Base-by-base conservation (phyloP, 2,329 filamentous ascomycete species). In the Capronia epimyces region DNA sequence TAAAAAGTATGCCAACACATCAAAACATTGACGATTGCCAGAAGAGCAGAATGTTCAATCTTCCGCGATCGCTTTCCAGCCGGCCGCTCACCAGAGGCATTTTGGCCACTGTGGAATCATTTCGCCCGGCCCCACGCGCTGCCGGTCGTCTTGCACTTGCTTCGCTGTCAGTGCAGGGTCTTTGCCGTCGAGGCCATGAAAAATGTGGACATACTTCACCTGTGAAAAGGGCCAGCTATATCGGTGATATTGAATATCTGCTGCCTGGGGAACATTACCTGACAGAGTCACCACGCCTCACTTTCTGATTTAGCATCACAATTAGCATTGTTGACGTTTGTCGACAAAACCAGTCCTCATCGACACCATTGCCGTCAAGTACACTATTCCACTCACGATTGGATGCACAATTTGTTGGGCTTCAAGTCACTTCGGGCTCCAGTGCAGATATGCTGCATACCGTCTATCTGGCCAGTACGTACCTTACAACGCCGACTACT, bases 81-180 rank as follows among this genome's bases (percentile, higher is more conserved):
- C 46, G 47, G 39, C 45, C 47, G 44, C 50, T 50, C 47, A 50
- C 43, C 52, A 50, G 42, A 46, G 50, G 41, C 24, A 44, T 52
- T 58, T 57, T 59, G 59, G 53, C 59, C 58, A 59, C 59, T 50
- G 59, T 60, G 58, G 59, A 60, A 59, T 50, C 50, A 43, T 53
- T 50, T 40, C 43, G 44, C 44, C 34, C 55, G 59, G 59, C 58
- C 58, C 59, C 59, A 62, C 59, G 57, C 50, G 50, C 16, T 52
- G 53, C 58, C 49, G 52, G 46, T 55, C 37, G 39, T 47, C 52
- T 44, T 53, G 55, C 54, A 46, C 46, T 54, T 62, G 59, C 56
- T 62, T 52, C 48, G 59, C 54, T 62, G 59, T 60, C 59, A 62
- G 49, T 60, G 56, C 55, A 58, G 57, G 56, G 53, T 57, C 37